Conservation (phyloP, 1,284 basidiomycete genomes). For the Leccinum pachyderme region DNA sequence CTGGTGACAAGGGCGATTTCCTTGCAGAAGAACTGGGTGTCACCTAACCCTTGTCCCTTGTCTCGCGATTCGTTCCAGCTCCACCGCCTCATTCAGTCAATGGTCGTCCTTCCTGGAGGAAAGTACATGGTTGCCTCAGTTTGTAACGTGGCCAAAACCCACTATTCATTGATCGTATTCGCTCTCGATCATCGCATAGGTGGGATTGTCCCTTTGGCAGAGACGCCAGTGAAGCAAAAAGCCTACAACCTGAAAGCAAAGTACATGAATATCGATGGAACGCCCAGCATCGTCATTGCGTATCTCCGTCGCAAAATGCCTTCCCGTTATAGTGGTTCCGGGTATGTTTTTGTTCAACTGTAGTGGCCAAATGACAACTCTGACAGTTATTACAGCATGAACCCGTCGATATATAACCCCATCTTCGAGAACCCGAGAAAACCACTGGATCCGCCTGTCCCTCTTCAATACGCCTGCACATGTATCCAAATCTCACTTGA, state of each 20-base stretch:
- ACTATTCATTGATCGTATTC: constrained; percentile 54
- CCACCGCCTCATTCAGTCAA: constrained; percentile 49
- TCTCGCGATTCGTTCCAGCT: constrained; percentile 37
- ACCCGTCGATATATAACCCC: constrained; percentile 44
- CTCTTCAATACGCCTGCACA: constrained; percentile 51
- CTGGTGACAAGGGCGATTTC: constrained; percentile 61
- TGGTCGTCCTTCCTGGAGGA: constrained; percentile 66
- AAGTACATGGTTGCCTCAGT: constrained; percentile 66
- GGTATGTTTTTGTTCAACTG: constrained; percentile 24
- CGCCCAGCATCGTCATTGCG: constrained; percentile 57
- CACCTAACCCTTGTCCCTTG: constrained; percentile 37
- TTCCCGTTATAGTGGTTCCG: constrained; percentile 26
- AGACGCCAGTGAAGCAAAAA: constrained; percentile 48
- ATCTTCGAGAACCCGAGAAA: constrained; percentile 38
- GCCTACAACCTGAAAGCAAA: constrained; percentile 61
- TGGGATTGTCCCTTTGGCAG: constrained; percentile 49
- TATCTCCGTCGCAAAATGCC: constrained; percentile 44
- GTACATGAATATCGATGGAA: constrained; percentile 50
- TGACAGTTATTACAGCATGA: constrained; percentile 33
- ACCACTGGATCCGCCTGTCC: constrained; percentile 47
- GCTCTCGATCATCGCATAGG: constrained; percentile 53
- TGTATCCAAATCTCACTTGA: constrained; percentile 48
- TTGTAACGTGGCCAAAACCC: constrained; percentile 40
- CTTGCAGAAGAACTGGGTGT: constrained; percentile 57
- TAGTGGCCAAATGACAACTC: neutral